Percentiles rank a stretch among this genome's conserved stretches.
phyloP scores from a whole-genome alignment of 2,329 filamentous ascomycete genomes.

The Calcarisporium arbuscula region DNA sequence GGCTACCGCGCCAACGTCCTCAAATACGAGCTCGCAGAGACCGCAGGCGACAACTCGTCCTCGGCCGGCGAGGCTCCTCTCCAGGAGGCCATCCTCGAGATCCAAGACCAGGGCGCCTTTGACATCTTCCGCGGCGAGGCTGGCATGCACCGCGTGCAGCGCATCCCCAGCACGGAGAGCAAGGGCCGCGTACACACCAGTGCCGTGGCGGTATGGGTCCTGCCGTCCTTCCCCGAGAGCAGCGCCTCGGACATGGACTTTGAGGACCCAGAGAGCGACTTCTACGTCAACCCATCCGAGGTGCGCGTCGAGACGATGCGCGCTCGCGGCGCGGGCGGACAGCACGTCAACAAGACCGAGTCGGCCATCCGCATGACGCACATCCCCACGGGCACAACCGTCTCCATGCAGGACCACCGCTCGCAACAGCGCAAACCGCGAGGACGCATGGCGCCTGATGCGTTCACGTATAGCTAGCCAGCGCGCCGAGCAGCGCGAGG shows the following conservation, averaged over 20 bases:
- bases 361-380: slow-evolving; percentile 92
- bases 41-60: slow-evolving; percentile 45
- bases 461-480: slow-evolving; percentile 75
- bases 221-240: slow-evolving; percentile 70
- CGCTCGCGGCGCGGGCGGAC: slow-evolving; percentile 83
- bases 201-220: slow-evolving; percentile 84
- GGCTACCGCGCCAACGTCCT: slow-evolving; percentile 63
- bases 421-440: slow-evolving; percentile 86
- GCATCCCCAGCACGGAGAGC: slow-evolving; percentile 83
- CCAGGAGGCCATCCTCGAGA: slow-evolving; percentile 81
- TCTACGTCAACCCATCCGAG: slow-evolving; percentile 80
- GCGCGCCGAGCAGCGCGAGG: slow-evolving; percentile 75
- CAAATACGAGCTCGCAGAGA: slow-evolving; percentile 74
- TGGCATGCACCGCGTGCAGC: slow-evolving; percentile 91
- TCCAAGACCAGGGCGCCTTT: slow-evolving; percentile 72
- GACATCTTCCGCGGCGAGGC: slow-evolving; percentile 78
- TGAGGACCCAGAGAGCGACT: slow-evolving; percentile 83
- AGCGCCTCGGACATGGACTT: slow-evolving; percentile 51
- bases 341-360: slow-evolving; percentile 98
- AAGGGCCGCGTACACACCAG: slow-evolving; percentile 91
- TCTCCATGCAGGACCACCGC: slow-evolving; percentile 87
- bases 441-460: slow-evolving; percentile 79
- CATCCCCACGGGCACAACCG: slow-evolving; percentile 75
- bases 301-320: slow-evolving; percentile 86
- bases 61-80: slow-evolving; percentile 61